Evolutionary conservation across 2,329 filamentous ascomycete genomes (phyloP).

Genomic region (Epichloe festucae): DNA sequence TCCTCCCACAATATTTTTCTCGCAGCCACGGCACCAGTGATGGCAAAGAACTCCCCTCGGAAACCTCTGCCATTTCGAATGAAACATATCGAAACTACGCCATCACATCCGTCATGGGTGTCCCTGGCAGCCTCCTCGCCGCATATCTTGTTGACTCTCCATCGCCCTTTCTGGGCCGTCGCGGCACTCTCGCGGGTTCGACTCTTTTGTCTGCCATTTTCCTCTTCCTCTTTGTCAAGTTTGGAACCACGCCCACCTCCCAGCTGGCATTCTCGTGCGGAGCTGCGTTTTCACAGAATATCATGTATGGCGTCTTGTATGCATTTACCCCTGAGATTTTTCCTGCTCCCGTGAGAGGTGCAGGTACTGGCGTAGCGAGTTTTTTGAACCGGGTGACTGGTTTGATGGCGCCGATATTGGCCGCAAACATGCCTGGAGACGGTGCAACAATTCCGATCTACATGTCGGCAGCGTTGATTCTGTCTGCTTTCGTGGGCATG

Average conservation of each 20-base stretch:
- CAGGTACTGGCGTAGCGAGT: constrained; percentile 58
- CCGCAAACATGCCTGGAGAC: constrained; percentile 45
- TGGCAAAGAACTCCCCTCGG: constrained; percentile 12
- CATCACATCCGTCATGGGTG: constrained; percentile 63
- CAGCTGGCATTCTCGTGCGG: constrained; percentile 56
- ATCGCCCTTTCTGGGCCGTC: constrained; percentile 52
- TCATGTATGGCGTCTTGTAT: constrained; percentile 67
- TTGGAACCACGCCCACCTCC: constrained; percentile 40
- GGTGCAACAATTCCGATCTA: constrained; percentile 45
- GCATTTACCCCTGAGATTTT: constrained; percentile 69
- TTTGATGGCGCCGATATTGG: constrained; percentile 55
- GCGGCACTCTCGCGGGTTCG: constrained; percentile 55
- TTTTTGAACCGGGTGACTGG: constrained; percentile 58
- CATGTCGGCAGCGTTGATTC: constrained; percentile 41
- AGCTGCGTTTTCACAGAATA: constrained; percentile 60
- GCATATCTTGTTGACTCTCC: constrained; percentile 57
- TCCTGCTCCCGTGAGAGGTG: constrained; percentile 57
- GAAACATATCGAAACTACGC: constrained; percentile 67
- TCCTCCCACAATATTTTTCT: constrained; percentile 75
- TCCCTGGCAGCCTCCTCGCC: constrained; percentile 64
- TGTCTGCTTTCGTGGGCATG: constrained; percentile 47
- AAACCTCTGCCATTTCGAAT: constrained; percentile 26
- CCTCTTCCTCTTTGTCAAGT: constrained; percentile 52
- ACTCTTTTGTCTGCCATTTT: constrained; percentile 56
- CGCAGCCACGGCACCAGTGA: constrained; percentile 31